Base-by-base conservation (phyloP, 2,329 filamentous ascomycete species). In the Lojkania enalia region DNA sequence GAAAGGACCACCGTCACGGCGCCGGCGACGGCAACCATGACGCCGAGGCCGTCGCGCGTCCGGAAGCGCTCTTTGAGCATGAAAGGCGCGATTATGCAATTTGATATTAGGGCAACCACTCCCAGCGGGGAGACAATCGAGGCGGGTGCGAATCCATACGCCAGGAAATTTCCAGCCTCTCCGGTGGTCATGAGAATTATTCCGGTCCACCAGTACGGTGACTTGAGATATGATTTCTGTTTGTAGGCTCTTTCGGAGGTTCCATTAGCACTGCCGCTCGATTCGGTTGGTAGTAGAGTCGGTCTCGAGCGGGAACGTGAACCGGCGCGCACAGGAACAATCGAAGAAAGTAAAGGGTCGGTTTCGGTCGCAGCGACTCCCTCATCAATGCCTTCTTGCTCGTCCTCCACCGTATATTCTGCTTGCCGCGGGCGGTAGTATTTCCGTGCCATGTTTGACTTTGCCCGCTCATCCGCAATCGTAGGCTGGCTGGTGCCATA, bases 61-160 rank as follows among this genome's bases (percentile, higher is more conserved):
- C 94, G 85, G 63, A 99, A 96, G 39, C 78, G 79, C 72, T 99
- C 94, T 64, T 96, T 91, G 55, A 99, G 85, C 77, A 99, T 85
- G 51, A 94, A 84, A 0, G 94, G 94, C 2, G 94, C 94, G 65
- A 99, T 96, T 48, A 99, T 82, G 70, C 94, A 99, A 72, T 99
- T 99, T 33, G 91, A 96, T 35, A 99, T 85, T 51, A 99, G 77
- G 2, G 94, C 94, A 11, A 99, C 94, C n/a, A 99, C 94, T 7
- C 94, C 94, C 4, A 99, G 77, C 0, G 94, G 94, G 23, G 91
- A 96, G 31, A 99, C 94, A 60, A 99, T 96, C 12, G 94, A 97
- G 5, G 94, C 94, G 3, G 94, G 94, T 20, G 94, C 94, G 67
- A 99, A 99, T 18, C 94, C 94, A 64, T 99, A 99, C 0, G 94